Evolutionary conservation across 176 grass and related monocot genomes (phyloP).

Genomic region (Juncus effusus): DNA sequence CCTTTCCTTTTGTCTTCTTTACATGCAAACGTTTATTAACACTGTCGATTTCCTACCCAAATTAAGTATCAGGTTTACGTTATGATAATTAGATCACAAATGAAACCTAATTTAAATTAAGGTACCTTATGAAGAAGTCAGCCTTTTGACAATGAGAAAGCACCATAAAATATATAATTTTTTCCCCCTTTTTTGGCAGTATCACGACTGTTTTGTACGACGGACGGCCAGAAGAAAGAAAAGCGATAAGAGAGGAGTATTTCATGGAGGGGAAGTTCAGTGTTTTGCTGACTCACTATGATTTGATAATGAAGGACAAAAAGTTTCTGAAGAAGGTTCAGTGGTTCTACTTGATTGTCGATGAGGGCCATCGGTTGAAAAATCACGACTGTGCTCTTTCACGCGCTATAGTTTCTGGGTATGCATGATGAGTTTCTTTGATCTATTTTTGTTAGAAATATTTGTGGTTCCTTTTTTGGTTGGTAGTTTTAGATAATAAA

Average conservation of each 20-base stretch:
- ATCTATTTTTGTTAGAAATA: background rate
- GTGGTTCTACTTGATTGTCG: slow-evolving; percentile 97
- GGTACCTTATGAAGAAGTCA: too few species aligned
- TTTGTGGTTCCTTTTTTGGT: too few species aligned
- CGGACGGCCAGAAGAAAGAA: slow-evolving; percentile 95
- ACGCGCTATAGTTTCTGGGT: slow-evolving; percentile 84
- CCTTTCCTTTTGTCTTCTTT: background rate
- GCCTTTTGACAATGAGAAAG: too few species aligned
- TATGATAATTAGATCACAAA: background rate
- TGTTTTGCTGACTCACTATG: slow-evolving; percentile 97
- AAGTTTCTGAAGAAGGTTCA: slow-evolving; percentile 95
- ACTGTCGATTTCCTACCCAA: background rate
- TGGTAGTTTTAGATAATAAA: too few species aligned
- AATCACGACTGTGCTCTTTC: slow-evolving; percentile 99
- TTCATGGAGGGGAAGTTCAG: slow-evolving; percentile 69
- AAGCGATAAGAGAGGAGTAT: slow-evolving; percentile 71
- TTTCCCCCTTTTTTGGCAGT: slow-evolving; percentile 38
- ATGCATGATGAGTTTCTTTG: slow-evolving; percentile 31
- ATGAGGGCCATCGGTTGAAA: slow-evolving; percentile 98
- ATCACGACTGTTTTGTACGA: slow-evolving; percentile 86
- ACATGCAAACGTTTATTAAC: slow-evolving; percentile 2
- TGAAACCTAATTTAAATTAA: background rate
- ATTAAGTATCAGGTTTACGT: background rate
- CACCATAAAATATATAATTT: background rate
- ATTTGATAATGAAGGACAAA: slow-evolving; percentile 99